Conservation (phyloP, 2,329 filamentous ascomycete species). For the Trichoderma guizhouense region DNA sequence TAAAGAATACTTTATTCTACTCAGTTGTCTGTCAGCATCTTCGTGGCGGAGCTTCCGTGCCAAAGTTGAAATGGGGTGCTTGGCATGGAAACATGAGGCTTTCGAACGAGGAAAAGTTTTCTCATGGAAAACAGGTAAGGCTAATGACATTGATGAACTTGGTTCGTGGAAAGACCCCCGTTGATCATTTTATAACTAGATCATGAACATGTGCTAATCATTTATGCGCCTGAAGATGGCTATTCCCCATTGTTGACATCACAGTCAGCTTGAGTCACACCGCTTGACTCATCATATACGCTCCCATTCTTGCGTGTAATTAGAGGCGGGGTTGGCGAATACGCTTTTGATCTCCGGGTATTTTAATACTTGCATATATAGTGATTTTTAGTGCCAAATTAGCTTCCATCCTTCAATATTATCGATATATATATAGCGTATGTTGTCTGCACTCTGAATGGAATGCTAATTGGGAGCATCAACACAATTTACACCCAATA, state of each 20-base stretch:
- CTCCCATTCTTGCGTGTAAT: background rate
- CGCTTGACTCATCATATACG: background rate
- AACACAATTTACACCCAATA: background rate
- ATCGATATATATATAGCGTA: background rate
- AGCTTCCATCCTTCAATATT: background rate
- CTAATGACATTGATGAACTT: background rate
- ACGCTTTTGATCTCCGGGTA: background rate
- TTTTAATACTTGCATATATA: background rate
- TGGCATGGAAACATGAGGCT: background rate
- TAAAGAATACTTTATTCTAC: background rate
- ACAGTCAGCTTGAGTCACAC: background rate
- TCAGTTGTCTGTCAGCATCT: background rate
- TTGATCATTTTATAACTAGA: background rate
- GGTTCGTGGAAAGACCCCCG: background rate
- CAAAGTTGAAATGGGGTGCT: background rate
- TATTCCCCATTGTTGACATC: background rate
- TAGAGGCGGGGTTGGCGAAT: background rate
- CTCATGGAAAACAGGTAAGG: background rate
- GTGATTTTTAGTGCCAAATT: background rate
- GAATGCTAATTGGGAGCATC: background rate
- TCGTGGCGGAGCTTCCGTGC: background rate
- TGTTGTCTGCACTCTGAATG: background rate
- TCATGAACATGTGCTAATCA: background rate
- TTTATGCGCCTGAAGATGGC: background rate
- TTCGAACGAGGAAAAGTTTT: background rate